Percentiles rank a stretch among this genome's conserved stretches.
Evolutionary conservation across 2,329 filamentous ascomycete species (phyloP).

Genomic region (Aspergillus candidus): DNA sequence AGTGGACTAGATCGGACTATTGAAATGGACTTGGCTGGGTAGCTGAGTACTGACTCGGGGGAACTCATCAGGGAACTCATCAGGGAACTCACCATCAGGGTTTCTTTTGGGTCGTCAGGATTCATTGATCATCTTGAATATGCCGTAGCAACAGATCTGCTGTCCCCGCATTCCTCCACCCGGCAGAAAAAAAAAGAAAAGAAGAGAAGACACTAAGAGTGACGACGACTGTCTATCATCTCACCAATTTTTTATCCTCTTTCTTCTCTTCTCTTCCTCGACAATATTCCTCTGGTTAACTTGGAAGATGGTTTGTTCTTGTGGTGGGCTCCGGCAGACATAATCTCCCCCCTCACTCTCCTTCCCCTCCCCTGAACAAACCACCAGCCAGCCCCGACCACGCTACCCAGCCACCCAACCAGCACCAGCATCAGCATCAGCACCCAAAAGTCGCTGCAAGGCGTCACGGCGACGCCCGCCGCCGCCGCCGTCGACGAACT

Average conservation of each 20-base stretch:
- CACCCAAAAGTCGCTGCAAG: neutral
- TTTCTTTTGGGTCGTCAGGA: too few species aligned
- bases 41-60: too few species aligned
- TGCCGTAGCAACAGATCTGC: conserved; percentile 6
- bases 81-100: too few species aligned
- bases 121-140: too few species aligned
- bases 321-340: conserved; percentile 5
- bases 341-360: conserved; percentile 1
- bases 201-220: neutral
- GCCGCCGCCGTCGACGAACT: neutral
- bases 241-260: neutral
- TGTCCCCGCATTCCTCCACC: conserved; percentile 20
- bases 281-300: neutral
- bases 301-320: conserved; percentile 18
- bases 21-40: too few species aligned
- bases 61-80: too few species aligned
- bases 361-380: neutral
- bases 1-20: too few species aligned
- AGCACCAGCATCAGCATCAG: neutral
- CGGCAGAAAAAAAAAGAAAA: conserved; percentile 6
- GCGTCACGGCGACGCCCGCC: neutral
- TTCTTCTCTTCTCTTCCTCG: neutral
- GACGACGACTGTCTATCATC: neutral
- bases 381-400: neutral
- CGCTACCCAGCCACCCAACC: conserved; percentile 1